phyloP scores from a whole-genome alignment of 352 stramenopile genomes.

The Phytopythium oedochilum region DNA sequence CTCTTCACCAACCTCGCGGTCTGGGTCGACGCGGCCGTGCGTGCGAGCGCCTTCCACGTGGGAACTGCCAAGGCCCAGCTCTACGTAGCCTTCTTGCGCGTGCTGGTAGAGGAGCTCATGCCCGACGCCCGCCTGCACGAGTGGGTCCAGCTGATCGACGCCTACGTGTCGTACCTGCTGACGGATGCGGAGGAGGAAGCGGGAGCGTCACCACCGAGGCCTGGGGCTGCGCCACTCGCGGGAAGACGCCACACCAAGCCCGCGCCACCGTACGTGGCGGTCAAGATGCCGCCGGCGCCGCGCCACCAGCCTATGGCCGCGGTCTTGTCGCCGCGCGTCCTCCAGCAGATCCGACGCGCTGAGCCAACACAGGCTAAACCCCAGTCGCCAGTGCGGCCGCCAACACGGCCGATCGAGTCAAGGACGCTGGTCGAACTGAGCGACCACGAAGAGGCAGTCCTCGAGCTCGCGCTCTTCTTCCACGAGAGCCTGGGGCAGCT shows the following conservation, averaged over 20 bases:
- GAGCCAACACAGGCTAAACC: neutral
- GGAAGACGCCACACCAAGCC: neutral
- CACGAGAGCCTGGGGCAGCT: conserved; percentile 13
- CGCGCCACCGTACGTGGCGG: neutral
- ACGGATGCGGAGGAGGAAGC: neutral
- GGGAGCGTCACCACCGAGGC: neutral
- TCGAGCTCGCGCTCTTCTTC: conserved; percentile 35
- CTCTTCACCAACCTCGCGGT: conserved; percentile 33
- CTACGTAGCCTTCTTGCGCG: conserved; percentile 21
- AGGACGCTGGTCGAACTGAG: conserved; percentile 37
- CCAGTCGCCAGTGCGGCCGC: neutral
- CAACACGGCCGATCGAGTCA: neutral
- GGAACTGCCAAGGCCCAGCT: conserved; percentile 30
- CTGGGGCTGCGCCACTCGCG: neutral
- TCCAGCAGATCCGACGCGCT: neutral
- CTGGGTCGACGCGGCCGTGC: conserved; percentile 28
- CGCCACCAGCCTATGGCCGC: conserved; percentile 3
- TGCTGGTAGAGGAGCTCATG: conserved; percentile 21
- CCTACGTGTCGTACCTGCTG: conserved; percentile 25
- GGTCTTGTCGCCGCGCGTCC: conserved; percentile 16
- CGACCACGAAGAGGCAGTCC: conserved; percentile 32
- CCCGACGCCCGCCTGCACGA: conserved; percentile 7
- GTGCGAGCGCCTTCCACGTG: conserved; percentile 13
- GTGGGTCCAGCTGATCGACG: conserved; percentile 11
- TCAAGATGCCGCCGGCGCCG: neutral